Evolutionary conservation across 495 filamentous ascomycete genomes (phyloP), one percentile per base, ranked within the genome.

Genomic region (Xylaria cubensis): DNA sequence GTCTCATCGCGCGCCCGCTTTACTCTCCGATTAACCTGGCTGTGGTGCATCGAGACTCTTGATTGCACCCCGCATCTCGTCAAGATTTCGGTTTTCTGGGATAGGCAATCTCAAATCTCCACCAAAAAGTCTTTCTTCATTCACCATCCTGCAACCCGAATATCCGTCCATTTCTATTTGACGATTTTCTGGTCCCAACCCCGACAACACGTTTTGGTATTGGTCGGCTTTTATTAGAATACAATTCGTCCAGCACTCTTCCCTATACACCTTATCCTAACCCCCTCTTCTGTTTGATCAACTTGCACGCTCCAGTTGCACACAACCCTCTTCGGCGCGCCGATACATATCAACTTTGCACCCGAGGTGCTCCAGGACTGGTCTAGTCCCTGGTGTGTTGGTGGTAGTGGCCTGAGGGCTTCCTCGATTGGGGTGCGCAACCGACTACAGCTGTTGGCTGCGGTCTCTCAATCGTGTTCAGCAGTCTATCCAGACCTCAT

Each of bases 21-120:
- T 55, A 41, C 32, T 67, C 64, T 53, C 48, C 72, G 26, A 61
- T 51, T 62, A 39, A 42, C 39, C 29, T 53, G 44, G 29, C 36
- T 73, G 26, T 46, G 63, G 67, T 65, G 62, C 32, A 44, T 72
- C 51, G 53, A 59, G 72, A 72, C 67, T 65, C 67, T 74, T 68
- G 51, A 78, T 76, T 72, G 58, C 73, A 76, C 74, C 77, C 76
- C 77, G 77, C 77, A 78, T 75, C 56, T 56, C 67, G 50, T 41
- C 29, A 65, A 50, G 64, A 74, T 72, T 69, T 69, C 65, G 75
- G 64, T 66, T 66, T 63, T 50, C 70, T 75, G 67, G 68, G 72
- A 79, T 73, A 74, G 75, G 72, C 63, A 63, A 48, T 39, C 51
- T 48, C 42, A 62, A n/a, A 65, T 70, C 69, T 66, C 63, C 67